Percentiles rank a stretch among this genome's conserved stretches.
Conservation (phyloP, 2,329 filamentous ascomycete genomes). For the Ilyonectria destructans region DNA sequence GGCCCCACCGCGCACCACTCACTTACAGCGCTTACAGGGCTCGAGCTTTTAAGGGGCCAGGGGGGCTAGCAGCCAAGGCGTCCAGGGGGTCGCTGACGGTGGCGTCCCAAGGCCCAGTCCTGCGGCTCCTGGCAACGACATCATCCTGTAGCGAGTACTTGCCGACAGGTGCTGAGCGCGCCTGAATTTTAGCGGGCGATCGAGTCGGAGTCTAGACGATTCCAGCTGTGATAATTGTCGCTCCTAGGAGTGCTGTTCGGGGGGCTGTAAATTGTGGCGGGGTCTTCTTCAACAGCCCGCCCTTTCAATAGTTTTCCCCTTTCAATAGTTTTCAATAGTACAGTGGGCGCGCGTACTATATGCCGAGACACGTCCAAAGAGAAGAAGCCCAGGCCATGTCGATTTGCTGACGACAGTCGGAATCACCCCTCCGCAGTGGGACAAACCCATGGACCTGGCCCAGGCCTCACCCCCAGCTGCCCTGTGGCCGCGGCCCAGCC, state of each 20-base stretch:
- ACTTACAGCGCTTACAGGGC: slow-evolving; percentile 29
- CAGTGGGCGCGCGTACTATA: background rate
- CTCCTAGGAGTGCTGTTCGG: background rate
- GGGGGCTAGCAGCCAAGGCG: slow-evolving; percentile 25
- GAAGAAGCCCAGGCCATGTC: background rate
- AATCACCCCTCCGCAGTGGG: slow-evolving; percentile 4
- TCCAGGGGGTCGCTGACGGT: slow-evolving; percentile 19
- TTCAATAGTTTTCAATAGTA: background rate
- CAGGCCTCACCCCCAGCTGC: slow-evolving; percentile 13
- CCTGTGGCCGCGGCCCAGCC: slow-evolving; percentile 11
- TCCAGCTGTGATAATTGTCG: background rate
- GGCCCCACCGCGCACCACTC: slow-evolving; percentile 15
- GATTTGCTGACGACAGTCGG: background rate
- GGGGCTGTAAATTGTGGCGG: slow-evolving; percentile 8
- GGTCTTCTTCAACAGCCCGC: background rate
- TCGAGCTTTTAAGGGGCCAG: slow-evolving; percentile 24
- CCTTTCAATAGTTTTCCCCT: background rate
- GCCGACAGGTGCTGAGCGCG: slow-evolving; percentile 3
- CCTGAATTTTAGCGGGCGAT: background rate
- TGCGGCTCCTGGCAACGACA: slow-evolving; percentile 23
- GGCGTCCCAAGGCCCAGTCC: slow-evolving; percentile 13
- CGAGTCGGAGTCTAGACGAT: background rate
- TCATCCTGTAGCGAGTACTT: slow-evolving; percentile 11
- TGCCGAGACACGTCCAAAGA: slow-evolving; percentile 8
- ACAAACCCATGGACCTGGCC: slow-evolving; percentile 15